These are phyloP conservation scores for Lasiosphaeris hirsuta DNA, from an alignment of 495 filamentous ascomycete species.

Conservation along the genomic window DNA sequence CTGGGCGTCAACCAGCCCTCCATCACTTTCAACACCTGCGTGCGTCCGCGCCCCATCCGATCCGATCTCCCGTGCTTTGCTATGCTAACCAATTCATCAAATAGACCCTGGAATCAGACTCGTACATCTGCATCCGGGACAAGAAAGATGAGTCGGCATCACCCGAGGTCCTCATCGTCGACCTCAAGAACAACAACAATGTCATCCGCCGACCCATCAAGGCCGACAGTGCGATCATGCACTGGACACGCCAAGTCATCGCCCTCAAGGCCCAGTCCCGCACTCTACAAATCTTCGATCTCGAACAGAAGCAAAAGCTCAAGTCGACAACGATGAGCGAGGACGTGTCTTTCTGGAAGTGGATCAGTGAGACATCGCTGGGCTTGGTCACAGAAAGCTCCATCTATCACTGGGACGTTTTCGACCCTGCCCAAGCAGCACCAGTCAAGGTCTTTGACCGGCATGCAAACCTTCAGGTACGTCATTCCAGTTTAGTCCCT, in stretches of 20 bases:
- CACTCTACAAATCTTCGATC: conserved; percentile 97
- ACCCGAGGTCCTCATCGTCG: conserved; percentile 93
- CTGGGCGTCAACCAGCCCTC: conserved; percentile 78
- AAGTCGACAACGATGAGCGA: conserved; percentile 94
- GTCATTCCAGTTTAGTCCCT: conserved; percentile 25
- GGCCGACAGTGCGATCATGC: conserved; percentile 99
- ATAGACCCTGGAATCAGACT: conserved; percentile 95
- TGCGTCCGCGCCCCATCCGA: conserved; percentile 49
- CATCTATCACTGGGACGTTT: conserved; percentile 97
- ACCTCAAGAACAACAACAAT: conserved; percentile 92
- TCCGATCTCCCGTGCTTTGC: conserved; percentile 3
- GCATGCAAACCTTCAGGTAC: conserved; percentile 79
- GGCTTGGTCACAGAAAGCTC: conserved; percentile 85
- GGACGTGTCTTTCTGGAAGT: conserved; percentile 98
- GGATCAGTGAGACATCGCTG: conserved; percentile 83
- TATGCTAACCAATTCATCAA: conserved; percentile 20
- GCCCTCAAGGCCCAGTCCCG: conserved; percentile 87
- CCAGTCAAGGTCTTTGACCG: conserved; percentile 91
- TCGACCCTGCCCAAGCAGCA: conserved; percentile 68
- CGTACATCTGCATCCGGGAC: conserved; percentile 92
- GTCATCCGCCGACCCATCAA: conserved; percentile 93
- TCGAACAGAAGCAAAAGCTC: conserved; percentile 83
- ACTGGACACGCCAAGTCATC: conserved; percentile 94
- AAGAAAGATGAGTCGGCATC: conserved; percentile 73
- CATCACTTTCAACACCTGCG: conserved; percentile 96